These are phyloP conservation scores for Zelopaecilomyces penicillatus DNA, from an alignment of 2,329 filamentous ascomycete species.

Conservation along the genomic window DNA sequence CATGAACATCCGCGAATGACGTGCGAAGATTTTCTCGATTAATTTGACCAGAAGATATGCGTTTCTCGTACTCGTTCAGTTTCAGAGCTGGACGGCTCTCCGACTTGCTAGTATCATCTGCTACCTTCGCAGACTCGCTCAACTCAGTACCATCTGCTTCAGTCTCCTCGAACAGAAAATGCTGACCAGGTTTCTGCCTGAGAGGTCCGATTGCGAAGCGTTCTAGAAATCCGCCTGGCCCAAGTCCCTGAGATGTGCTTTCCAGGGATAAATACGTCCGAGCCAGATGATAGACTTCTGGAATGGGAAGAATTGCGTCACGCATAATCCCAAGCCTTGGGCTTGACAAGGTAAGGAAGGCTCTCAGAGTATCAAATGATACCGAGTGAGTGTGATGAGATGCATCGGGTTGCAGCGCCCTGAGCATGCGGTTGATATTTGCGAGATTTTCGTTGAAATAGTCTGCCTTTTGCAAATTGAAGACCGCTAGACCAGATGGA, in stretches of 20 bases:
- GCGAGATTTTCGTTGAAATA: conserved; percentile 36
- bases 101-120: conserved; percentile 21
- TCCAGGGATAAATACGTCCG: conserved; percentile 20
- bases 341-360: conserved; percentile 18
- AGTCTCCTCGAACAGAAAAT: conserved; percentile 21
- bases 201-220: conserved; percentile 25
- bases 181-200: conserved; percentile 22
- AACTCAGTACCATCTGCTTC: conserved; percentile 14
- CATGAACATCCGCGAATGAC: conserved; percentile 82
- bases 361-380: conserved; percentile 16
- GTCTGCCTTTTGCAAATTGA: conserved; percentile 27
- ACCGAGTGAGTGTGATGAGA: conserved; percentile 7
- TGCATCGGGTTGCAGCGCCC: conserved; percentile 23
- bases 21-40: conserved; percentile 75
- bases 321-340: conserved; percentile 21
- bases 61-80: conserved; percentile 72
- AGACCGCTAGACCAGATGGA: background rate
- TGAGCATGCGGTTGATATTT: conserved; percentile 40
- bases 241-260: conserved; percentile 13
- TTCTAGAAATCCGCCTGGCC: conserved; percentile 19
- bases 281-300: conserved; percentile 33
- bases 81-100: conserved; percentile 25
- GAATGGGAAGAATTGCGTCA: conserved; percentile 27
- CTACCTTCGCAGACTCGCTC: conserved; percentile 19
- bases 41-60: conserved; percentile 72